Percentiles rank a stretch among this genome's conserved stretches.
Evolutionary conservation across 805 yeast genomes (phyloP).

Genomic region (Millerago galiae): DNA sequence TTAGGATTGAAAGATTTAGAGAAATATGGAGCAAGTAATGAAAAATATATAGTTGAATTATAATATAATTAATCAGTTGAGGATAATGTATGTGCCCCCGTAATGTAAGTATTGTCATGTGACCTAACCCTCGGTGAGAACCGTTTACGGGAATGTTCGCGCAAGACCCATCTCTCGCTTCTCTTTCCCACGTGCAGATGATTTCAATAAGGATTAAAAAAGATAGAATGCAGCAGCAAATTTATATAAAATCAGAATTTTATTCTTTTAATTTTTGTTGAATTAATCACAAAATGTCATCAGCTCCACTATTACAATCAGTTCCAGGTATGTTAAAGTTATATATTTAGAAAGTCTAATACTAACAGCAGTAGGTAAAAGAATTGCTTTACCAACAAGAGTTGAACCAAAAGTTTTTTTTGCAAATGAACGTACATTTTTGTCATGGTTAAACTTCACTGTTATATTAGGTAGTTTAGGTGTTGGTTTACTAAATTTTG

Average conservation of each 20-base stretch:
- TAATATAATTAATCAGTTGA: neutral
- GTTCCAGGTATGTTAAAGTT: slow-evolving; percentile 46
- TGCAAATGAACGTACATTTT: slow-evolving; percentile 97
- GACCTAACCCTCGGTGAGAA: neutral
- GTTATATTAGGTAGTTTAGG: slow-evolving; percentile 95
- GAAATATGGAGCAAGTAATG: slow-evolving; percentile 35
- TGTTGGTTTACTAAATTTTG: slow-evolving; percentile 91
- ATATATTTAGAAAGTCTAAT: neutral
- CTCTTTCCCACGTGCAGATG: slow-evolving; percentile 1
- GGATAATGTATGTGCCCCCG: neutral
- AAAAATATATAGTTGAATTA: slow-evolving; percentile 32
- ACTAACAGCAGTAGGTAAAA: slow-evolving; percentile 43
- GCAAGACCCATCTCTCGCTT: too few relatives aligned
- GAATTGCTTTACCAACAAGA: slow-evolving; percentile 96
- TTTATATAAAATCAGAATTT: too few relatives aligned
- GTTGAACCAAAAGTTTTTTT: slow-evolving; percentile 99
- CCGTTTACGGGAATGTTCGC: neutral
- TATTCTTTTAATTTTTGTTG: neutral
- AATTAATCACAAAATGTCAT: slow-evolving; percentile 39
- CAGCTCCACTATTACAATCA: slow-evolving; percentile 67
- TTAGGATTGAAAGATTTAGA: slow-evolving; percentile 34
- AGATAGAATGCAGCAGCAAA: neutral
- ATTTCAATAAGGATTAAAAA: neutral
- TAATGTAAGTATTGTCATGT: neutral
- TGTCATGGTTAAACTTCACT: slow-evolving; percentile 98